A percentile compares a stretch with the other conserved stretches of the same genome.
phyloP scores from a whole-genome alignment of 192 early-diverging fungal genomes.

The Pilaira anomala region DNA sequence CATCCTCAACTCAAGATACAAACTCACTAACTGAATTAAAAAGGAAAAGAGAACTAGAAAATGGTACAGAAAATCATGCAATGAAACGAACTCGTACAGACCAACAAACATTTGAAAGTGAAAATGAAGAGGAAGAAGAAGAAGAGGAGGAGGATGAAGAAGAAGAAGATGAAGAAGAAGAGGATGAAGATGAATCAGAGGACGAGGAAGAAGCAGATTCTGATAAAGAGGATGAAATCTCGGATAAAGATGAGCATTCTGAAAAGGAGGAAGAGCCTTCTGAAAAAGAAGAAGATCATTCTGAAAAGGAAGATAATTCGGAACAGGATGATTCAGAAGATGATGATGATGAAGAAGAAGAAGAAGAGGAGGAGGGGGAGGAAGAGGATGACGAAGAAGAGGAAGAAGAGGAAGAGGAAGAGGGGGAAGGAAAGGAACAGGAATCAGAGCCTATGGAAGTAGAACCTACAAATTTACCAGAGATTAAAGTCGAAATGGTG shows the following conservation, averaged over 20 bases:
- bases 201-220: background rate
- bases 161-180: background rate
- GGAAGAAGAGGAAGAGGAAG: conserved; percentile 13
- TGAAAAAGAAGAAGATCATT: conserved; percentile 11
- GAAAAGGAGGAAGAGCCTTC: conserved; percentile 11
- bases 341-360: conserved; percentile 29
- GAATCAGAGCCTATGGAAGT: conserved; percentile 20
- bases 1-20: background rate
- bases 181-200: background rate
- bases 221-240: background rate
- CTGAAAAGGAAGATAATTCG: conserved; percentile 7
- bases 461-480: conserved; percentile 26
- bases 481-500: conserved; percentile 20
- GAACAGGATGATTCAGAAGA: conserved; percentile 14
- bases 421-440: conserved; percentile 1
- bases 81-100: conserved; percentile 13
- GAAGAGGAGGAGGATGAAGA: conserved; percentile 2
- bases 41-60: background rate
- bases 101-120: conserved; percentile 18
- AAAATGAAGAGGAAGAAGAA: conserved; percentile 20
- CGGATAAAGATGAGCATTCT: background rate
- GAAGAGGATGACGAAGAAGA: conserved; percentile 19
- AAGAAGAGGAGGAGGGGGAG: conserved; percentile 18
- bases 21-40: background rate
- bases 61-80: background rate